Conservation (phyloP, 768 basidiomycete genomes). For the Gelatoporia subvermispora region DNA sequence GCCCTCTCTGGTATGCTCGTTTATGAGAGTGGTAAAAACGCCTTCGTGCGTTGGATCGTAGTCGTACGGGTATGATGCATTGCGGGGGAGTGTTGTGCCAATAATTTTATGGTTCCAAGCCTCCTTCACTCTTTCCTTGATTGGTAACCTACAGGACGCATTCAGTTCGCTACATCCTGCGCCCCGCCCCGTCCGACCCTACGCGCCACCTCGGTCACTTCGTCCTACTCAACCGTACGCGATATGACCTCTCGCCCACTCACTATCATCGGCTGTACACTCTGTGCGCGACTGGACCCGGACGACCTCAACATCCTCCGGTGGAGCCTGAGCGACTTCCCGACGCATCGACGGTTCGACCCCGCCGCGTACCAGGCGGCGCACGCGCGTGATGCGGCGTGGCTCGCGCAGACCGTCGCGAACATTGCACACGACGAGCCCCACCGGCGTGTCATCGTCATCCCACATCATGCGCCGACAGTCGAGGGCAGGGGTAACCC, state of each 20-base stretch:
- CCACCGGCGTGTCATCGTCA: constrained; percentile 26
- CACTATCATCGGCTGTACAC: constrained; percentile 38
- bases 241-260: constrained; percentile 29
- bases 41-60: too few species aligned
- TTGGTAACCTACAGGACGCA: neutral
- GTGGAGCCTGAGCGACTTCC: constrained; percentile 30
- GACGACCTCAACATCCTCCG: constrained; percentile 24
- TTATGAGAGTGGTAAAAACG: too few species aligned
- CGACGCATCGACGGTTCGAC: constrained; percentile 24
- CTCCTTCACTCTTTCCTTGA: too few species aligned
- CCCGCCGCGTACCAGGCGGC: constrained; percentile 16
- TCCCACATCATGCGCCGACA: constrained; percentile 40
- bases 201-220: constrained; percentile 17
- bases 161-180: neutral
- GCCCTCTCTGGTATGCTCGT: too few species aligned
- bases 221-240: constrained; percentile 29
- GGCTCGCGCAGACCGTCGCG: constrained; percentile 27
- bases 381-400: constrained; percentile 27
- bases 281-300: constrained; percentile 31
- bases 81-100: too few species aligned
- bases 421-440: constrained; percentile 25
- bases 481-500: constrained; percentile 29
- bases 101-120: too few species aligned
- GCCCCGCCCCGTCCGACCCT: neutral
- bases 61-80: too few species aligned